Evolutionary conservation across 2,329 filamentous ascomycete species (phyloP).

Genomic region (Pseudocercospora musae): DNA sequence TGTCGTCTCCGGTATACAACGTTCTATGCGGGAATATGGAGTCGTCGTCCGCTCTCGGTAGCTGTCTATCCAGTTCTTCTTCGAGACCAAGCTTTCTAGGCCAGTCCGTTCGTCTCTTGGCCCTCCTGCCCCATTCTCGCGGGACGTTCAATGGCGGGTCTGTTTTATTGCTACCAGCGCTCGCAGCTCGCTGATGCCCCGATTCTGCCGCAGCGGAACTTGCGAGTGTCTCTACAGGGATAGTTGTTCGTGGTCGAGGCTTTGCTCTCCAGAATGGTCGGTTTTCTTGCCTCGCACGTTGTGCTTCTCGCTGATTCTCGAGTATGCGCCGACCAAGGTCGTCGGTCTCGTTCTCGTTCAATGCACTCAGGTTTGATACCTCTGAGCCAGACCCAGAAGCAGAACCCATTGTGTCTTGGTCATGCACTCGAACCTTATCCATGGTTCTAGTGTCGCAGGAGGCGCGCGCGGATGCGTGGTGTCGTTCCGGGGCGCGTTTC

Average conservation of each 20-base stretch:
- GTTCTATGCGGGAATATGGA: slow-evolving; percentile 23
- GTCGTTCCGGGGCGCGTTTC: neutral
- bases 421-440: slow-evolving; percentile 27
- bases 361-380: slow-evolving; percentile 11
- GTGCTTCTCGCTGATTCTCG: slow-evolving; percentile 43
- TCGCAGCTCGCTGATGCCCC: slow-evolving; percentile 23
- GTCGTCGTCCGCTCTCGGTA: slow-evolving; percentile 16
- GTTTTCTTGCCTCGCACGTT: slow-evolving; percentile 38
- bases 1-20: slow-evolving; percentile 33
- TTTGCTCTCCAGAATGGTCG: slow-evolving; percentile 23
- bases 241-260: slow-evolving; percentile 12
- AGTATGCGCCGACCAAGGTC: slow-evolving; percentile 47
- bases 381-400: slow-evolving; percentile 1
- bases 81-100: slow-evolving; percentile 34
- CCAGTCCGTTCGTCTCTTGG: slow-evolving; percentile 40
- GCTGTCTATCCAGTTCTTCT: slow-evolving; percentile 20
- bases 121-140: slow-evolving; percentile 48
- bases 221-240: slow-evolving; percentile 7
- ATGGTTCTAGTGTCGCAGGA: slow-evolving; percentile 13
- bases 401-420: slow-evolving; percentile 18
- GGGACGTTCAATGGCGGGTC: slow-evolving; percentile 47
- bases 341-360: slow-evolving; percentile 42
- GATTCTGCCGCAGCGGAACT: neutral
- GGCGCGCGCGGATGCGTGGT: neutral
- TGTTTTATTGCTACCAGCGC: slow-evolving; percentile 36